Evolutionary conservation across 495 filamentous ascomycete genomes (phyloP), one percentile per base, ranked within the genome.

Genomic region (Aspergillus diversus): DNA sequence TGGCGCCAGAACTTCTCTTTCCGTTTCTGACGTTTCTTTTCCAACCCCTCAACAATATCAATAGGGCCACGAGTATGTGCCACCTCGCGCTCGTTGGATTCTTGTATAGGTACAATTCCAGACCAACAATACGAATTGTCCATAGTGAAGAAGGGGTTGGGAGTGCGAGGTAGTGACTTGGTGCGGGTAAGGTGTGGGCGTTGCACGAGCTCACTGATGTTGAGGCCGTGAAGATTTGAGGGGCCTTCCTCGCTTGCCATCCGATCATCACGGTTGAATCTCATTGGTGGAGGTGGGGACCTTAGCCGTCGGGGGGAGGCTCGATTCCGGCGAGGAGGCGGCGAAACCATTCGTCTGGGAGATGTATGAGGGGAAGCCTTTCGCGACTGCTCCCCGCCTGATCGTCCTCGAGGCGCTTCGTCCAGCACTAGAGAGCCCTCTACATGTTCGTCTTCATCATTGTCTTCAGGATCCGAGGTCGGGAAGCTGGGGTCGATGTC

Each of bases 401-500:
- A 46, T 7, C 78, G 65, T 35, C 77, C 78, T 27, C 80, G 78
- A 43, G 69, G 54, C 4, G 72, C 69, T 55, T 76, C 75, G 13
- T 82, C 76, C 5, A 74, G 60, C 33, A 69, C 13, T 5, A 54
- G 54, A 31, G 69, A 61, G n/a, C 66, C 69, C 33, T 83, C 78
- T 12, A 74, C 81, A 9, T 85, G 82, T 50, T 84, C 78, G 12
- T 82, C 77, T 31, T 91, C 90, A 31, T 90, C 86, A 8, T 93
- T 84, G 61, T 95, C 90, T 64, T 97, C 94, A 0, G 88, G 89
- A 64, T 97, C 95, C 2, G 93, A 96, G 7, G 92, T 92, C 0
- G 95, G 95, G 71, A 98, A 98, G 72, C 92, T 96, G 9, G 95
- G 95, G 70, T 99, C 95, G 63, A 99, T 97, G 66, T 99, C 96